phyloP scores from a whole-genome alignment of 306 rosid species.

The Potentilla sterilis region DNA sequence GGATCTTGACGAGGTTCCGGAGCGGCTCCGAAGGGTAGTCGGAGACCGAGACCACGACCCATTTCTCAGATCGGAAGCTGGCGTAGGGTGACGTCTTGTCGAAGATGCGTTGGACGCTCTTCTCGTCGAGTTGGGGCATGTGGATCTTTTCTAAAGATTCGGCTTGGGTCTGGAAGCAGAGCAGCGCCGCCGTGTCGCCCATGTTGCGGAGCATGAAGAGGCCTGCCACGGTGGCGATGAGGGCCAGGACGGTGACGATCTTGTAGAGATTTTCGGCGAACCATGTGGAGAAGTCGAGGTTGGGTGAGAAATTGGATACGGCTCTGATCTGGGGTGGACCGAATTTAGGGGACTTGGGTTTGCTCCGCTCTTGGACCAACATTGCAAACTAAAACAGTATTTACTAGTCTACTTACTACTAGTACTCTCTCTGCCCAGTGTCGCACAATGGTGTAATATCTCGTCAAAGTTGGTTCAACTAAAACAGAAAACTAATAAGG shows the following conservation, averaged over 20 bases:
- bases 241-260: conserved; percentile 47
- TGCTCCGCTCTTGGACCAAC: conserved; percentile 85
- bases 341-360: conserved; percentile 54
- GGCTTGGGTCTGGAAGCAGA: conserved; percentile 70
- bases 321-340: conserved; percentile 46
- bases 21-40: conserved; percentile 72
- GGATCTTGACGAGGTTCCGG: conserved; percentile 56
- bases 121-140: conserved; percentile 47
- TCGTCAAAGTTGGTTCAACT: too few species aligned
- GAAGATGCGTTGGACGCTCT: conserved; percentile 38
- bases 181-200: conserved; percentile 84
- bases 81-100: conserved; percentile 61
- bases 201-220: conserved; percentile 77
- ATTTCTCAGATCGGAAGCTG: conserved; percentile 63
- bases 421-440: too few species aligned
- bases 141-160: conserved; percentile 63
- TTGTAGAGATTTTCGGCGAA: conserved; percentile 60
- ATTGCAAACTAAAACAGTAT: conserved; percentile 30
- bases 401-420: background rate
- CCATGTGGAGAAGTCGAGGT: conserved; percentile 85
- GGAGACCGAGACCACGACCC: conserved; percentile 88
- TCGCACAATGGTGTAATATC: too few species aligned
- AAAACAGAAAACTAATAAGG: too few species aligned
- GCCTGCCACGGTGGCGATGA: conserved; percentile 63
- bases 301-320: conserved; percentile 34